Evolutionary conservation across 768 basidiomycete species (phyloP).

Genomic region (Serpula lacrymans): DNA sequence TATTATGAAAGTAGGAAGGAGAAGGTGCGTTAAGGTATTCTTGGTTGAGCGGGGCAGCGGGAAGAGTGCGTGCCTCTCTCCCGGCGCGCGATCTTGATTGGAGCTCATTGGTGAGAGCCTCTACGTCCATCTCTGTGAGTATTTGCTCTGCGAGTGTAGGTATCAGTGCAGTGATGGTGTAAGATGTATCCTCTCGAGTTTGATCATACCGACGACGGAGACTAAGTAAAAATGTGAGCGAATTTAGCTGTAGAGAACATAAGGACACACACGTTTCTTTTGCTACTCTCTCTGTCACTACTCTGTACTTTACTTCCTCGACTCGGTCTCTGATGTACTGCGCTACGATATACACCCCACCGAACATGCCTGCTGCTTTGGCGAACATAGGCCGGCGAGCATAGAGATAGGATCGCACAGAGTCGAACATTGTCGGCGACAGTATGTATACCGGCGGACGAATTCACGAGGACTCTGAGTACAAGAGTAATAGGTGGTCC

Average conservation of each 20-base stretch:
- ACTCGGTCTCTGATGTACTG: constrained; percentile 59
- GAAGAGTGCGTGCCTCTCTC: constrained; percentile 19
- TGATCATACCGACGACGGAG: constrained; percentile 70
- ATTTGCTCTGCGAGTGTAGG: constrained; percentile 65
- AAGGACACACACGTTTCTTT: constrained; percentile 59
- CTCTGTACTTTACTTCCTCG: constrained; percentile 60
- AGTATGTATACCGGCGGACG: too few relatives aligned
- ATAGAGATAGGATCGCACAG: constrained; percentile 45
- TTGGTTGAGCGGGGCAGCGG: constrained; percentile 7
- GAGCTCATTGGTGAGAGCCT: constrained; percentile 57
- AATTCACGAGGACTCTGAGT: too few relatives aligned
- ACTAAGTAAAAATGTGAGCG: constrained; percentile 23
- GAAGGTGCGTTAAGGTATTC: too few relatives aligned
- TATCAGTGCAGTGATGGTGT: constrained; percentile 67
- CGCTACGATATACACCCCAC: constrained; percentile 61
- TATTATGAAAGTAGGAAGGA: too few relatives aligned
- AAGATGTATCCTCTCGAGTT: constrained; percentile 74
- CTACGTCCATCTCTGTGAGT: constrained; percentile 74
- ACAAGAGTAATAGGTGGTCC: too few relatives aligned
- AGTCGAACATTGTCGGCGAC: constrained; percentile 46
- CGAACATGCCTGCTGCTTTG: constrained; percentile 50
- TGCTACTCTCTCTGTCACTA: constrained; percentile 59
- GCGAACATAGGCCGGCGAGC: constrained; percentile 44
- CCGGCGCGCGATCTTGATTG: constrained; percentile 42
- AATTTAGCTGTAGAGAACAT: background rate